Conservation (phyloP, 2,329 filamentous ascomycete species). For the Aphanoascus verrucosus region DNA sequence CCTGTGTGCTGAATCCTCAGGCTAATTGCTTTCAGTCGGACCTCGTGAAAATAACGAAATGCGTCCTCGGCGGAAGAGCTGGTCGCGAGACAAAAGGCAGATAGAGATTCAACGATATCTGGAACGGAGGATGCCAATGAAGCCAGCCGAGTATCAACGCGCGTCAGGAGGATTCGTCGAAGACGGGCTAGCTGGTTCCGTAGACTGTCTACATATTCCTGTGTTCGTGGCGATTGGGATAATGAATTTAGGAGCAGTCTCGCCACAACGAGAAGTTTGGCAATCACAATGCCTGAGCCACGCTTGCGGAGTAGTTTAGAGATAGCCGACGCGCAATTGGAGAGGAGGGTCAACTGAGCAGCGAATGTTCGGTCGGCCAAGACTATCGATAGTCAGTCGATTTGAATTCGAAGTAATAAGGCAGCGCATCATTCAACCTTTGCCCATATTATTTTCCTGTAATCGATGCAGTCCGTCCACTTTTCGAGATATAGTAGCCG, state of each 20-base stretch:
- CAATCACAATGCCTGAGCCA: constrained; percentile 44
- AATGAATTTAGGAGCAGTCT: constrained; percentile 66
- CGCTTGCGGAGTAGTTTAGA: constrained; percentile 43
- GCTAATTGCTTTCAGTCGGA: constrained; percentile 59
- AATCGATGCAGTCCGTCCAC: constrained; percentile 46
- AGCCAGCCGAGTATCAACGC: constrained; percentile 47
- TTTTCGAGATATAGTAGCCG: constrained; percentile 57
- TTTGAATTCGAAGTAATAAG: constrained; percentile 13
- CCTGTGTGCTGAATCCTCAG: constrained; percentile 45
- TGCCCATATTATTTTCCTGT: constrained; percentile 27
- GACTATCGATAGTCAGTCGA: constrained; percentile 20
- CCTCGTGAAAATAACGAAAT: constrained; percentile 63
- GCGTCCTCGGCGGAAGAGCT: constrained; percentile 72
- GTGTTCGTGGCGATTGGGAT: constrained; percentile 40
- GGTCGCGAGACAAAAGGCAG: constrained; percentile 70
- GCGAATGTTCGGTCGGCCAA: constrained; percentile 36
- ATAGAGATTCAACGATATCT: constrained; percentile 59
- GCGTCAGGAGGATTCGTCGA: constrained; percentile 54
- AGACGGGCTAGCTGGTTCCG: constrained; percentile 54
- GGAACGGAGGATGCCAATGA: constrained; percentile 35
- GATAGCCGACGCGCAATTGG: constrained; percentile 45
- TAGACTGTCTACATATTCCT: constrained; percentile 50
- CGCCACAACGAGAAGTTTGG: constrained; percentile 66
- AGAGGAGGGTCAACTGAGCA: constrained; percentile 48
- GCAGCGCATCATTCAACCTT: constrained; percentile 21